phyloP scores from a whole-genome alignment of 192 early-diverging fungal genomes.

The Coemansia sp. region DNA sequence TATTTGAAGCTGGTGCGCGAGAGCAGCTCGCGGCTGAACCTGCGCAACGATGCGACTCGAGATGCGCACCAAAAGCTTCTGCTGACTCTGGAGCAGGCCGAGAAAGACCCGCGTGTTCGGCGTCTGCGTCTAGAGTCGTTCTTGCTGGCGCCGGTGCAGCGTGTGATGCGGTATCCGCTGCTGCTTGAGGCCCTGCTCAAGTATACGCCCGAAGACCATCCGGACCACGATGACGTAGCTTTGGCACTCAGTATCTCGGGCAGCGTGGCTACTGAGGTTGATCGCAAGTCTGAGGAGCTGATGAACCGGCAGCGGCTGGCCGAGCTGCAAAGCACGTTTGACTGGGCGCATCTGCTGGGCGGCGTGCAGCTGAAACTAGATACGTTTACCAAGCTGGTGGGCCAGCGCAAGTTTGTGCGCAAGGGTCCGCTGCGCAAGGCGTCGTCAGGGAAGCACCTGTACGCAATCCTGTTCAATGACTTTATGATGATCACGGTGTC shows the following conservation, averaged over 20 bases:
- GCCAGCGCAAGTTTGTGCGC: conserved; percentile 53
- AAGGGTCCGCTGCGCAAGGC: conserved; percentile 54
- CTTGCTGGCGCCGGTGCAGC: conserved; percentile 49
- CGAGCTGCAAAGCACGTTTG: conserved; percentile 52
- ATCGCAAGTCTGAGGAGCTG: conserved; percentile 53
- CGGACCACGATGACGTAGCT: conserved; percentile 50
- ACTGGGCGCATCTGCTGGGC: conserved; percentile 50
- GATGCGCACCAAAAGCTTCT: conserved; percentile 48
- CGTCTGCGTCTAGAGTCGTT: conserved; percentile 51
- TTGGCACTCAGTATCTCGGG: conserved; percentile 47
- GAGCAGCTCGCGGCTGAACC: conserved; percentile 44
- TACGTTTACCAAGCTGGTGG: conserved; percentile 51
- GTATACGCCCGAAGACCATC: conserved; percentile 48
- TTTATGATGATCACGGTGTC: conserved; percentile 57
- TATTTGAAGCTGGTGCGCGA: conserved; percentile 53
- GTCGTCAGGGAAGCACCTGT: conserved; percentile 49
- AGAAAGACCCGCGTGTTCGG: conserved; percentile 45
- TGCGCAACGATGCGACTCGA: conserved; percentile 38
- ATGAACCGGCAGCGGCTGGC: conserved; percentile 48
- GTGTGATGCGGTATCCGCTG: conserved; percentile 53
- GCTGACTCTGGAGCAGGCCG: conserved; percentile 46
- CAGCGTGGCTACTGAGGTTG: conserved; percentile 51
- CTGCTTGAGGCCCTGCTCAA: conserved; percentile 52
- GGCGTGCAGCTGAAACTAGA: conserved; percentile 53
- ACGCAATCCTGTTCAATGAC: conserved; percentile 54